These are phyloP conservation scores for Beauveria scarabaeidicola DNA, from an alignment of 2,329 filamentous ascomycete genomes.

Conservation along the genomic window DNA sequence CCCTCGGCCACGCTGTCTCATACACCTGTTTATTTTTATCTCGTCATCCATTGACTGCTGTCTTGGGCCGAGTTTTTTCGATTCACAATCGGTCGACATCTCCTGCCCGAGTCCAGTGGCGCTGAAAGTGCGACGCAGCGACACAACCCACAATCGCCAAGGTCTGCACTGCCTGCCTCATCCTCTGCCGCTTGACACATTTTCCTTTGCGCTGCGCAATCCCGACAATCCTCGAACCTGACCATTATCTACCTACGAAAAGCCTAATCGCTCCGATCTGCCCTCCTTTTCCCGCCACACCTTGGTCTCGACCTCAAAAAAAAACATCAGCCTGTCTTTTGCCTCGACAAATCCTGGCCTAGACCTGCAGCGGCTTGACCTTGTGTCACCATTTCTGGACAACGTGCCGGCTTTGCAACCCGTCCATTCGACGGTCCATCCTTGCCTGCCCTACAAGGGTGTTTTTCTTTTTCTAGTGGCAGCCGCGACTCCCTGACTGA, in stretches of 20 bases:
- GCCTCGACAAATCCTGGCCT: neutral
- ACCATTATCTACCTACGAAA: neutral
- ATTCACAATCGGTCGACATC: neutral
- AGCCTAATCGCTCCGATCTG: neutral
- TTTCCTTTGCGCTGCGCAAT: neutral
- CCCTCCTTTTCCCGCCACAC: neutral
- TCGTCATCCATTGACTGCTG: neutral
- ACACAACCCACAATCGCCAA: neutral
- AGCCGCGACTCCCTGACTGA: neutral
- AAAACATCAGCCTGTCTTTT: neutral
- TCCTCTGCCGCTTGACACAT: neutral
- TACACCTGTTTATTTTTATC: slow-evolving; percentile 1
- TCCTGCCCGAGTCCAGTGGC: neutral
- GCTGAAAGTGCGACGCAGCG: neutral
- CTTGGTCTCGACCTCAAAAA: neutral
- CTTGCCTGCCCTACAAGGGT: neutral
- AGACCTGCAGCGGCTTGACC: neutral
- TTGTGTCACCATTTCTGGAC: slow-evolving; percentile 3
- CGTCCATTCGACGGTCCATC: slow-evolving; percentile 2
- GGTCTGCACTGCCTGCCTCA: neutral
- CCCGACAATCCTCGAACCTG: neutral
- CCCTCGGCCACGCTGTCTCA: neutral
- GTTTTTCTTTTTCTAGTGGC: neutral
- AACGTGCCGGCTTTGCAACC: slow-evolving; percentile 3
- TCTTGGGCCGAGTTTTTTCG: neutral